Percentiles rank a stretch among this genome's conserved stretches.
Conservation (phyloP, 1,284 basidiomycete genomes). For the Sparassis latifolia region DNA sequence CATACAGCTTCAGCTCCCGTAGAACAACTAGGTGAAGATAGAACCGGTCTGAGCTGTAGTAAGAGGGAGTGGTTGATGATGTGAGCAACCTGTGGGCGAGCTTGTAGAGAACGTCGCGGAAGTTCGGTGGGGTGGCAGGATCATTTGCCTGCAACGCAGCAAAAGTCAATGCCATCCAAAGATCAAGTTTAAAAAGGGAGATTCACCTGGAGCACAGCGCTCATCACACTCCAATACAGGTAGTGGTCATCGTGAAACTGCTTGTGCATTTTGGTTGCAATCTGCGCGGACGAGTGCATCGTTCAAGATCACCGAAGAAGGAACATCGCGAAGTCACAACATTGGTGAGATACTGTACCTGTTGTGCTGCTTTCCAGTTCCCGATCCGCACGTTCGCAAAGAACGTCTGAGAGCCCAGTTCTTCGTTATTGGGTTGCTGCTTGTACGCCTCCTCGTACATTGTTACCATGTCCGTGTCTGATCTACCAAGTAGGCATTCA, state of each 20-base stretch:
- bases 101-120: conserved; percentile 63
- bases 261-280: conserved; percentile 73
- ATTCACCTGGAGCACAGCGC: conserved; percentile 70
- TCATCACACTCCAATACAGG: conserved; percentile 78
- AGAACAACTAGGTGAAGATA: conserved; percentile 69
- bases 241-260: conserved; percentile 74
- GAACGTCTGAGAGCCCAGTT: conserved; percentile 77
- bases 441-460: conserved; percentile 82
- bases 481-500: background rate
- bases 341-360: conserved; percentile 35
- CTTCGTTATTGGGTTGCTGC: conserved; percentile 72
- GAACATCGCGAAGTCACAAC: conserved; percentile 1
- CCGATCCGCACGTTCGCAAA: conserved; percentile 71
- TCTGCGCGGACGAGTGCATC: conserved; percentile 27
- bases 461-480: conserved; percentile 68
- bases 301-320: background rate
- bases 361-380: conserved; percentile 78
- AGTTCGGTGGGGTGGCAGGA: conserved; percentile 46
- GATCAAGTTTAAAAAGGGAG: background rate
- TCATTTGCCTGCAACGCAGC: conserved; percentile 50
- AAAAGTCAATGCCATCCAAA: background rate
- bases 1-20: conserved; percentile 56
- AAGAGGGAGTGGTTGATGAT: conserved; percentile 53
- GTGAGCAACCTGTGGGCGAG: conserved; percentile 64
- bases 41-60: conserved; percentile 66